Percentiles rank a stretch among this genome's conserved stretches.
Evolutionary conservation across 306 rosid species (phyloP).

Genomic region (Medicago ruthenica): DNA sequence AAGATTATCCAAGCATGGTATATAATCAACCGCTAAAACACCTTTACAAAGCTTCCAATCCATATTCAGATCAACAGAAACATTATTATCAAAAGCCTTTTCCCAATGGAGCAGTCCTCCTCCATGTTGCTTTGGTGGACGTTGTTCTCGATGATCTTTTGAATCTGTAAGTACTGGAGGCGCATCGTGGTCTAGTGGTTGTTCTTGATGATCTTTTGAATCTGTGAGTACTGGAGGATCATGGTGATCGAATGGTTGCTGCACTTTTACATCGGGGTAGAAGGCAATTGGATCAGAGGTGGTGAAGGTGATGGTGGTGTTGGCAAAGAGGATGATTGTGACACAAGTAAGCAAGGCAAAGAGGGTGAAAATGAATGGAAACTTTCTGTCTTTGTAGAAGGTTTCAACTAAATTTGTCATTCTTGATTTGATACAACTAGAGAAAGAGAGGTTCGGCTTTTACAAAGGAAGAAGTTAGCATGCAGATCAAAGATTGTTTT

Average conservation of each 20-base stretch:
- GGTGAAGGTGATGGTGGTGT: slow-evolving; percentile 12
- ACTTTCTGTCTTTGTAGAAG: slow-evolving; percentile 59
- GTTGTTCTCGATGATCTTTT: neutral
- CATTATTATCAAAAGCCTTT: neutral
- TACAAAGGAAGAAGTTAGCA: neutral
- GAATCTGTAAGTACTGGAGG: slow-evolving; percentile 1
- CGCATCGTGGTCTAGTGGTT: neutral
- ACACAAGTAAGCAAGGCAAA: slow-evolving; percentile 56
- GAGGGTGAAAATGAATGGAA: slow-evolving; percentile 67
- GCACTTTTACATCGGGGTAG: slow-evolving; percentile 48
- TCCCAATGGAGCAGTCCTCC: slow-evolving; percentile 31
- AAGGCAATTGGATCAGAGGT: slow-evolving; percentile 44
- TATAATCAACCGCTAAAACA: slow-evolving; percentile 55
- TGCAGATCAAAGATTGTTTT: neutral
- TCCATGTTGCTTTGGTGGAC: slow-evolving; percentile 4
- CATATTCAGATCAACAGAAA: slow-evolving; percentile 19
- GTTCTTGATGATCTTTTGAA: neutral
- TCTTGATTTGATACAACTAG: neutral
- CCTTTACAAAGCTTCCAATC: slow-evolving; percentile 74
- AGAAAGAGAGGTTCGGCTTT: too few species aligned
- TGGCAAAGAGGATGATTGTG: slow-evolving; percentile 56
- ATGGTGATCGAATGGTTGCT: slow-evolving; percentile 17
- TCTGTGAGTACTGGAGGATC: slow-evolving; percentile 9
- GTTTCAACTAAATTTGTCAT: slow-evolving; percentile 58
- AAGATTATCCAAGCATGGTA: slow-evolving; percentile 90